Conservation (phyloP, 805 yeast species). For the Kazachstania bromeliacearum region DNA sequence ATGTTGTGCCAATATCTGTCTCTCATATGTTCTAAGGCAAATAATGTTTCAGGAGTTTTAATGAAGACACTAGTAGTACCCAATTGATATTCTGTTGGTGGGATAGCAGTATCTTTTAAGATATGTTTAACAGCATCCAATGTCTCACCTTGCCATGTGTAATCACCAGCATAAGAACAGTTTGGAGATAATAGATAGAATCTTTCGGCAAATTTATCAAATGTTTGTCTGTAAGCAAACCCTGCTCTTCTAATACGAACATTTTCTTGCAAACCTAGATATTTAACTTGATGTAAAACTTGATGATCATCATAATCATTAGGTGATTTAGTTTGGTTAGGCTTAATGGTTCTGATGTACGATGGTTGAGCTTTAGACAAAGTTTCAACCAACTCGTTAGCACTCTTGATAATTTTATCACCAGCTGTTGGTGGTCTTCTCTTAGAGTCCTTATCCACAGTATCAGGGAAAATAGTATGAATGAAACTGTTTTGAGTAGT, state of each 20-base stretch:
- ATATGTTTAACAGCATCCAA: slow-evolving; percentile 45
- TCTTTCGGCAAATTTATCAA: slow-evolving; percentile 91
- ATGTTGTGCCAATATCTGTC: slow-evolving; percentile 96
- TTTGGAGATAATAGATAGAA: slow-evolving; percentile 78
- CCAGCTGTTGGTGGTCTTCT: slow-evolving; percentile 94
- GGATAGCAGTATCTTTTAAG: slow-evolving; percentile 56
- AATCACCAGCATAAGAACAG: slow-evolving; percentile 88
- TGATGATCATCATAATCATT: slow-evolving; percentile 80
- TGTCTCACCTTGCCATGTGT: slow-evolving; percentile 55
- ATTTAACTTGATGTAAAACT: slow-evolving; percentile 91
- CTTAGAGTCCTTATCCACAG: slow-evolving; percentile 56
- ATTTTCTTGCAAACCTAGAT: slow-evolving; percentile 91
- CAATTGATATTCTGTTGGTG: slow-evolving; percentile 73
- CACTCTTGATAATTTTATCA: slow-evolving; percentile 86
- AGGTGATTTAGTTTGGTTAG: slow-evolving; percentile 88
- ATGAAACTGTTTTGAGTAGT: slow-evolving; percentile 63
- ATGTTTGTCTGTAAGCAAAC: slow-evolving; percentile 93
- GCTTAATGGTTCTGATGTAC: slow-evolving; percentile 94
- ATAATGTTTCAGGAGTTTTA: slow-evolving; percentile 92
- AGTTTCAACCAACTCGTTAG: slow-evolving; percentile 82
- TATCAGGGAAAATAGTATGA: slow-evolving; percentile 49
- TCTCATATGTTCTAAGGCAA: slow-evolving; percentile 91
- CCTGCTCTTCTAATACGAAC: slow-evolving; percentile 98
- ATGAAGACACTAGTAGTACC: slow-evolving; percentile 90
- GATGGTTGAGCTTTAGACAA: slow-evolving; percentile 88